Conservation (phyloP, 371 early-diverging fungal species). For the Mucor lusitanicus region DNA sequence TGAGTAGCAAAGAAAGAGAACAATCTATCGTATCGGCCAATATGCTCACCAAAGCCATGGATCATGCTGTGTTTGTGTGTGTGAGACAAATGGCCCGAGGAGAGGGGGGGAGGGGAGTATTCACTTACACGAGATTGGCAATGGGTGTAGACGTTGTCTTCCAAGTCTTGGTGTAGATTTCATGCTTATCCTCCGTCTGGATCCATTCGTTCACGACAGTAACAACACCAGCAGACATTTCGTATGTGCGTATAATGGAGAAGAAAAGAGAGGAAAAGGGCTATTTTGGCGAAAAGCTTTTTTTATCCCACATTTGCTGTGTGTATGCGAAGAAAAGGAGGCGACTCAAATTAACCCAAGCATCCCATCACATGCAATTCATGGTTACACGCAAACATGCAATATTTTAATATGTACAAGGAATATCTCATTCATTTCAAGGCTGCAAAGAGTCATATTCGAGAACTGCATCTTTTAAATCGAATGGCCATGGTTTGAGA, state of each 20-base stretch:
- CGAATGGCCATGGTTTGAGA: neutral
- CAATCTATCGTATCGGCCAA: slow-evolving; percentile 59
- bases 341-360: neutral
- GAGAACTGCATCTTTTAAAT: too few species aligned
- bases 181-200: slow-evolving; percentile 30
- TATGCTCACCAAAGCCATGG: slow-evolving; percentile 73
- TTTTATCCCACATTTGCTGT: neutral
- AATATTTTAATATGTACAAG: neutral
- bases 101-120: too few species aligned
- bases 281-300: neutral
- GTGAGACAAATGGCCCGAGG: neutral
- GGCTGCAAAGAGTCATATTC: too few species aligned
- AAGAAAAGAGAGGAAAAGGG: slow-evolving; percentile 7
- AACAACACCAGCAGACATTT: slow-evolving; percentile 7
- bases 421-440: neutral
- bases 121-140: slow-evolving; percentile 41
- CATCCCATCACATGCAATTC: neutral
- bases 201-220: slow-evolving; percentile 39
- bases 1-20: slow-evolving; percentile 53
- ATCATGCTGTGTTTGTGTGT: slow-evolving; percentile 44
- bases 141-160: slow-evolving; percentile 28
- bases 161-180: slow-evolving; percentile 55
- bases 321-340: neutral
- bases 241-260: slow-evolving; percentile 1
- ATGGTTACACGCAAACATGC: neutral